Base-by-base conservation (phyloP, 225 moss, liverwort and hornwort species). In the Marchantia paleacea region DNA sequence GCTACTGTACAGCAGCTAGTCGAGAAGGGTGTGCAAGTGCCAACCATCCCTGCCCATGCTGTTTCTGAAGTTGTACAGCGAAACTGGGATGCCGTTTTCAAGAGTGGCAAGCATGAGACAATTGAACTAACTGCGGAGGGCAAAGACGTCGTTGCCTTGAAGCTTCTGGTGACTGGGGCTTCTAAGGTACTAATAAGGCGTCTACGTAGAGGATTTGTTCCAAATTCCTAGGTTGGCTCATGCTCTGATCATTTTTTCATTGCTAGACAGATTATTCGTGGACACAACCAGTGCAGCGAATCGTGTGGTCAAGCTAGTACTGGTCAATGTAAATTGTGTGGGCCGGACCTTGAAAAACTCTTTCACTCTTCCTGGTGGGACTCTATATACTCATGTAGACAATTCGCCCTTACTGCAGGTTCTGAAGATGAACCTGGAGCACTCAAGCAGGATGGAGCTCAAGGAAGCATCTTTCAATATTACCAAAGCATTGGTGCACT, bases 71-170 rank as follows among this genome's bases (percentile, higher is more conserved):
- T 68, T n/a, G 78, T 92, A 30, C 93, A 92, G 73, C 86, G 81
- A 51, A 97, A 90, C 72, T 97, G 97, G 97, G 89, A 90, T n/a
- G 88, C 87, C 55, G 90, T 97, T n/a, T 95, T 89, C 84, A 83
- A 84, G 20, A 95, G 93, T 70, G 89, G 90, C 70, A 91, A 91
- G 81, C 95, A 92, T 80, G 84, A 93, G 68, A 87, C 92, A 0
- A 74, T 97, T 15, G 95, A 97, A 73, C 85, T 95, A 73, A 88
- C 90, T 84, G 93, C 95, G 31, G 95, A 97, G 78, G 90, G 95
- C 75, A 92, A 91, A 71, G 86, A 88, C 55, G 83, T 97, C 67
- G 83, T 85, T 69, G 93, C 92, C 14, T 89, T 97, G 50, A 89
- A 63, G 71, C 86, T 95, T 69, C 93, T 95, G 73, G 92, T 97